Evolutionary conservation across 2,329 filamentous ascomycete genomes (phyloP), one percentile per base, ranked within the genome.

Genomic region (Aureobasidium sp.): DNA sequence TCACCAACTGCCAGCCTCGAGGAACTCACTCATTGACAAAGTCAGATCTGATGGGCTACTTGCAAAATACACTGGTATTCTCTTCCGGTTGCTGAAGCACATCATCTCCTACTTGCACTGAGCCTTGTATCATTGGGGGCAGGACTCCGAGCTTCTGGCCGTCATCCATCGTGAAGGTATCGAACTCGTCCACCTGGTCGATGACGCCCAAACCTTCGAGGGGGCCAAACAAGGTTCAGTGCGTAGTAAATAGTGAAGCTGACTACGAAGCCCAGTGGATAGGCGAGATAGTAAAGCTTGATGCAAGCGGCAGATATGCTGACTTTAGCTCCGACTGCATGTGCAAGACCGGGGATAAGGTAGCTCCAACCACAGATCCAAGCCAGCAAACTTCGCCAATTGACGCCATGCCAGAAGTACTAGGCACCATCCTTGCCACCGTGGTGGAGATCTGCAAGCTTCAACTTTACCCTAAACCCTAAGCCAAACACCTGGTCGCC

Each of bases 401-500:
- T 79, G 53, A 79, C 66, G 0, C 78, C 79, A 17, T 71, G 62
- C 37, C 65, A 70, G 66, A 72, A 81, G 66, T 74, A 78, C 64
- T 79, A 81, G 19, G 76, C 70, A 2, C 72, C 71, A 8, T 71
- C 64, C n/a, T 69, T 65, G 37, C 70, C 48, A 1, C 71, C 70
- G 27, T 71, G 64, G 65, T 79, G 81, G 1, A 81, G 71, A 61
- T 79, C 75, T 6, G 71, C 70, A 11, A 81, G 68, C 60, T 78
- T 77, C 50, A 80, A 65, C 29, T 71, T n/a, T n/a, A n/a, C n/a
- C n/a, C n/a, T n/a, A n/a, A n/a, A n/a, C n/a, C n/a, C n/a, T n/a
- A n/a, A n/a, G n/a, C n/a, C 77, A 14, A 75, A 72, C 11, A 81
- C 72, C 72, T 78, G 79, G 7, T 76, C 74, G 47, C 76, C 69